These are phyloP conservation scores for Pythium phragmiticola DNA, from an alignment of 352 stramenopile genomes.

Conservation along the genomic window DNA sequence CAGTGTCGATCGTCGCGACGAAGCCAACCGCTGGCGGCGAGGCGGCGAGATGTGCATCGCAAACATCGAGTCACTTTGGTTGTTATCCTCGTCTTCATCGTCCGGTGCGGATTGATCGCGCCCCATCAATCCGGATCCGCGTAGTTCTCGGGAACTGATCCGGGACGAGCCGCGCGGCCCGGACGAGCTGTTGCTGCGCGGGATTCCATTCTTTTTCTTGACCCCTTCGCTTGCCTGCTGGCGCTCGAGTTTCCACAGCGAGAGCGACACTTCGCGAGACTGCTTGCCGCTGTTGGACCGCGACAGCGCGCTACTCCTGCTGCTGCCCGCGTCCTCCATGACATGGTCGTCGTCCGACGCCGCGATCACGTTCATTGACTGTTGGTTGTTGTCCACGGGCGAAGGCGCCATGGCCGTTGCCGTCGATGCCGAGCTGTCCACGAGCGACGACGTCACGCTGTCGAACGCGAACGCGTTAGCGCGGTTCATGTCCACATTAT, in stretches of 20 bases:
- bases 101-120: not conserved
- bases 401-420: conserved; percentile 22
- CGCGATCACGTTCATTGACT: conserved; percentile 14
- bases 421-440: conserved; percentile 20
- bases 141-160: conserved; percentile 15
- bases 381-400: conserved; percentile 20
- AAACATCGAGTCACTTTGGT: conserved; percentile 25
- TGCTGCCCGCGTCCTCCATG: conserved; percentile 13
- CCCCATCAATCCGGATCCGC: conserved; percentile 18
- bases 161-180: not conserved
- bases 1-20: conserved; percentile 15
- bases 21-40: conserved; percentile 9
- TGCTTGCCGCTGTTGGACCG: conserved; percentile 13
- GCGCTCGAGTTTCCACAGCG: conserved; percentile 25
- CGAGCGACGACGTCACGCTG: not conserved
- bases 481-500: conserved; percentile 2
- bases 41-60: conserved; percentile 25
- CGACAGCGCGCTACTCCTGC: not conserved
- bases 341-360: conserved; percentile 19
- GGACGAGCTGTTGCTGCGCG: conserved; percentile 13
- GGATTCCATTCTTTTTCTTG: conserved; percentile 6
- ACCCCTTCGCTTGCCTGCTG: conserved; percentile 11
- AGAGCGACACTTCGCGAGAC: conserved; percentile 17
- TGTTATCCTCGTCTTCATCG: conserved; percentile 8
- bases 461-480: conserved; percentile 1